Conservation (phyloP, 768 basidiomycete species). For the Naganishia friedmannii region DNA sequence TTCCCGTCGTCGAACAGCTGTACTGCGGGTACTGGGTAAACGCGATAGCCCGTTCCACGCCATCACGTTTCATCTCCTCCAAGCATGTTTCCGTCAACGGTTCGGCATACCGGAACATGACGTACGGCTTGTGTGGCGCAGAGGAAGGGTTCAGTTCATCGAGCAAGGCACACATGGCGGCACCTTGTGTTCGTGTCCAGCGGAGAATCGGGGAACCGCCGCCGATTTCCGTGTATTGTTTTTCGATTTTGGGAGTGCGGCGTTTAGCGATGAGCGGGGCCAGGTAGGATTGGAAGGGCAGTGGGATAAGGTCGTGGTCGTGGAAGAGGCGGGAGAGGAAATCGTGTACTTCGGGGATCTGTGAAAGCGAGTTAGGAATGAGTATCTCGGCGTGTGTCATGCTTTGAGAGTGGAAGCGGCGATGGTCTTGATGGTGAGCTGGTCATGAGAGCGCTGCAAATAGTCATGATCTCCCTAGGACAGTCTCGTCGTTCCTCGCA, state of each 20-base stretch:
- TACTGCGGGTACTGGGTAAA: slow-evolving; percentile 99
- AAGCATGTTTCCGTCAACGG: slow-evolving; percentile 83
- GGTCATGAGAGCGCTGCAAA: too few species aligned
- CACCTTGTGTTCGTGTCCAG: slow-evolving; percentile 84
- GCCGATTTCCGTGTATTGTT: slow-evolving; percentile 91
- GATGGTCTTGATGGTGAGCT: too few species aligned
- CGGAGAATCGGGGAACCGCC: slow-evolving; percentile 93
- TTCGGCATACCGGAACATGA: slow-evolving; percentile 86
- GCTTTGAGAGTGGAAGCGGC: too few species aligned
- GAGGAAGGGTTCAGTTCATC: slow-evolving; percentile 91
- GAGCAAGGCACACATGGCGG: slow-evolving; percentile 80
- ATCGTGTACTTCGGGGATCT: slow-evolving; percentile 88
- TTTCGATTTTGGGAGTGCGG: slow-evolving; percentile 85
- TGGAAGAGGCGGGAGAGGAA: slow-evolving; percentile 89
- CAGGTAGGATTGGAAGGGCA: slow-evolving; percentile 82
- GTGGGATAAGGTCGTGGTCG: slow-evolving; percentile 87
- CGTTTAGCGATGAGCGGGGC: slow-evolving; percentile 86
- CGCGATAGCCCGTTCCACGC: slow-evolving; percentile 85
- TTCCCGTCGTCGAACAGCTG: slow-evolving; percentile 95
- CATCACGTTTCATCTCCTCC: slow-evolving; percentile 79
- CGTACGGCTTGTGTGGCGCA: slow-evolving; percentile 93
- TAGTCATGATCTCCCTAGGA: too few species aligned
- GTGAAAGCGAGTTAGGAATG: slow-evolving; percentile 27
- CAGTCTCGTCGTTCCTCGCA: too few species aligned
- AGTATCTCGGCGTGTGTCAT: not conserved